Evolutionary conservation across 768 basidiomycete genomes (phyloP).

Genomic region (Agrocybe pediades): DNA sequence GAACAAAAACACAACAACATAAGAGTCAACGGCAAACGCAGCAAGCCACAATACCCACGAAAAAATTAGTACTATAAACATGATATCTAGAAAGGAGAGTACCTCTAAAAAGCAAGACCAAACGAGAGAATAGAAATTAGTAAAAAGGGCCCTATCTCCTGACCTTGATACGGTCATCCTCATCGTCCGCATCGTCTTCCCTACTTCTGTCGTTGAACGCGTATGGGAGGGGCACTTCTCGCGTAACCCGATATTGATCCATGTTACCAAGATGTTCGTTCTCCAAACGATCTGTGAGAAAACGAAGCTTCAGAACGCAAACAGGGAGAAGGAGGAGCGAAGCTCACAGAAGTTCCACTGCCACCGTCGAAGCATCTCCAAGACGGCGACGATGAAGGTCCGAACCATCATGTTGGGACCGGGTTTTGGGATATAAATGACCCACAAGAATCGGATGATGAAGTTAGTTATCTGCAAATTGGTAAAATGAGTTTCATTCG

Average conservation of each 20-base stretch:
- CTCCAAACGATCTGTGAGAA: slow-evolving; percentile 31
- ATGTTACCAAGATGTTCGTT: slow-evolving; percentile 94
- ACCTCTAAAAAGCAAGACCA: not conserved
- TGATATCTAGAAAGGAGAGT: not conserved
- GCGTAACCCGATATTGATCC: slow-evolving; percentile 88
- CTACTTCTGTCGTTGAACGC: slow-evolving; percentile 51
- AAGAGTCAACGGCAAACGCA: not conserved
- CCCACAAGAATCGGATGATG: slow-evolving; percentile 79
- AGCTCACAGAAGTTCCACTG: slow-evolving; percentile 92
- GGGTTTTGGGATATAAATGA: slow-evolving; percentile 66
- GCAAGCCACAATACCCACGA: not conserved
- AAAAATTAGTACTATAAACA: not conserved
- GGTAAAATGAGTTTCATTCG: not conserved
- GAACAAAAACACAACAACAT: too few species aligned
- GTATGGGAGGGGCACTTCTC: slow-evolving; percentile 87
- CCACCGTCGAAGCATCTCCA: slow-evolving; percentile 80
- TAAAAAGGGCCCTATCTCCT: not conserved
- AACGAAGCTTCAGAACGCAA: not conserved
- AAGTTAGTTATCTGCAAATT: slow-evolving; percentile 63
- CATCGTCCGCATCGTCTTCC: slow-evolving; percentile 44
- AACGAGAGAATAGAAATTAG: not conserved
- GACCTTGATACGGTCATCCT: slow-evolving; percentile 11
- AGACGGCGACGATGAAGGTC: slow-evolving; percentile 64
- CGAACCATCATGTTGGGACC: slow-evolving; percentile 54
- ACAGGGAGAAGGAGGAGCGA: not conserved